Percentiles rank a stretch among this genome's conserved stretches.
phyloP scores from a whole-genome alignment of 768 basidiomycete genomes.

The Termitomyces sp. region DNA sequence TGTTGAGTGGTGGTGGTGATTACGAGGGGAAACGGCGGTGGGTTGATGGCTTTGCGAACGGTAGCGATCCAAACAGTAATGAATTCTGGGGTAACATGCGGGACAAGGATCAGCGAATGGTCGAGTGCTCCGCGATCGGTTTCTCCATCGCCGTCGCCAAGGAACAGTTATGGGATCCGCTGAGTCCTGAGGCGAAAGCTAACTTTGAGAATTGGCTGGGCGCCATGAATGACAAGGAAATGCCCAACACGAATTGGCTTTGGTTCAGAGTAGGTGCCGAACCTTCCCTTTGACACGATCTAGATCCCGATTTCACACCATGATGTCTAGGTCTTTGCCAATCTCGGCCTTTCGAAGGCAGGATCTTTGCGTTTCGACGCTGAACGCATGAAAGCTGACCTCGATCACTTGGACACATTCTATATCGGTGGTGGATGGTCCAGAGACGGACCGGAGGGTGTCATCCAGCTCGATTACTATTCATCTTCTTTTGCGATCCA shows the following conservation, averaged over 20 bases:
- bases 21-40: slow-evolving; percentile 58
- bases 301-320: background rate
- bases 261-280: slow-evolving; percentile 60
- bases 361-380: slow-evolving; percentile 53
- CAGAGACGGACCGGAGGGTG: slow-evolving; percentile 70
- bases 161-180: slow-evolving; percentile 58
- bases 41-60: slow-evolving; percentile 59
- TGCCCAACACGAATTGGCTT: slow-evolving; percentile 83
- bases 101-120: slow-evolving; percentile 77
- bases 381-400: slow-evolving; percentile 63
- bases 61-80: slow-evolving; percentile 57
- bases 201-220: slow-evolving; percentile 65
- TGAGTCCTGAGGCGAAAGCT: slow-evolving; percentile 46
- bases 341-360: slow-evolving; percentile 61
- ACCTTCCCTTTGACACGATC: background rate
- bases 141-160: slow-evolving; percentile 64
- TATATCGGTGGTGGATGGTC: slow-evolving; percentile 76
- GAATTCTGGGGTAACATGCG: slow-evolving; percentile 79
- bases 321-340: slow-evolving; percentile 57
- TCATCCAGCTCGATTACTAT: slow-evolving; percentile 76
- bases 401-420: slow-evolving; percentile 75
- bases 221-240: slow-evolving; percentile 76
- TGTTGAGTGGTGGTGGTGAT: slow-evolving; percentile 57
- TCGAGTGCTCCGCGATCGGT: slow-evolving; percentile 74
- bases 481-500: slow-evolving; percentile 79